Evolutionary conservation across 345 rosid genomes (phyloP), one percentile per base, ranked within the genome.

Genomic region (Ceriops tagal): DNA sequence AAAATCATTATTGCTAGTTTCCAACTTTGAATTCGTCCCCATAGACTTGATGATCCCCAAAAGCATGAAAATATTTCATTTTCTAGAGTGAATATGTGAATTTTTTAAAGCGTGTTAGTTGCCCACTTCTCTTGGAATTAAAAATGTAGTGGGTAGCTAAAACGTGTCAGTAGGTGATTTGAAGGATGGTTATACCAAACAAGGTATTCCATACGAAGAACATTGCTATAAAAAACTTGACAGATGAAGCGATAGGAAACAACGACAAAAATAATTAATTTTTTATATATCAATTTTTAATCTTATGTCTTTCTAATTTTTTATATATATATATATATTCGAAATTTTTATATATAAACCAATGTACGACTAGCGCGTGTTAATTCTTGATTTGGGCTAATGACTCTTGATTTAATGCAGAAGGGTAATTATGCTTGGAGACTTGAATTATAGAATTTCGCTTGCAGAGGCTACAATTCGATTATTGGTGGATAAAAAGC

Each of bases 381-480:
- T 9, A 55, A 69, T 59, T 53, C 60, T 46, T 75, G 72, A 77
- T 65, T 47, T 68, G 65, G 68, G 55, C 78, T 74, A 71, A 72
- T 61, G 58, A 27, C 56, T 20, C 18, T 39, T 64, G 43, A 34
- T 62, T 68, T 34, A n/a, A 8, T 59, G 73, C 86, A 91, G 97
- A 26, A 87, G 82, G 60, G 84, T 91, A 22, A 60, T 91, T 68
- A 75, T 86, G 63, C 82, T 91, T 52, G 97, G 97, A 73, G 97
- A 91, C 73, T 83, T 89, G 80, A 91, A 91, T 69, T 91, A 89
- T 71, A 83, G 97, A 82, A 81, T 89, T 63, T 86, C 92, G 19
- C 73, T 91, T 28, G 86, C 88, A 1, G 95, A 91, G 73, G 77
- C 83, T 46, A 79, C 82, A 26, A 85, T 85, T 60, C 69, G 91